phyloP scores from a whole-genome alignment of 352 stramenopile genomes.

The Globisporangium radiosum region DNA sequence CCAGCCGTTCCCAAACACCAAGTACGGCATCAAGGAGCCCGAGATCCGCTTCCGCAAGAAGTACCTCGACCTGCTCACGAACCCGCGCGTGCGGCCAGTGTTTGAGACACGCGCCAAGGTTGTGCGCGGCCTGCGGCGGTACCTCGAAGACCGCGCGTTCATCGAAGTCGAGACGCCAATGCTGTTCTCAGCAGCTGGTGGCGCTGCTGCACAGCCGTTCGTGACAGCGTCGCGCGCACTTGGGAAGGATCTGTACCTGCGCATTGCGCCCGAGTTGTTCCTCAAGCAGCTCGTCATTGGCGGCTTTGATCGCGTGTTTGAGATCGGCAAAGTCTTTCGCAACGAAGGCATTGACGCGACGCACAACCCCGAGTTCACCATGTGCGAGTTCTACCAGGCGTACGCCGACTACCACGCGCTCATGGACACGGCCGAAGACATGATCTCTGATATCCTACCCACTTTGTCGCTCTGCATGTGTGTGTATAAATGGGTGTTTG shows the following conservation, averaged over 20 bases:
- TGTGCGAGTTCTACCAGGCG: slow-evolving; percentile 98
- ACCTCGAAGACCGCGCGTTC: slow-evolving; percentile 69
- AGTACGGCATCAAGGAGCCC: slow-evolving; percentile 92
- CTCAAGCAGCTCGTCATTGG: slow-evolving; percentile 95
- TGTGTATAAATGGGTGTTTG: background rate
- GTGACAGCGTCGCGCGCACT: slow-evolving; percentile 97
- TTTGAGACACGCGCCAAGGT: slow-evolving; percentile 92
- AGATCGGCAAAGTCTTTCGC: slow-evolving; percentile 97
- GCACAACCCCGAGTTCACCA: slow-evolving; percentile 99
- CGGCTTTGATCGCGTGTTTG: slow-evolving; percentile 97
- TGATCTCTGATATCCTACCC: slow-evolving; percentile 84
- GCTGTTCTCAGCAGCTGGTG: slow-evolving; percentile 97
- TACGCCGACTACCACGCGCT: slow-evolving; percentile 99
- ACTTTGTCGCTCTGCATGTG: background rate
- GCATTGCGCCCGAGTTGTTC: slow-evolving; percentile 97
- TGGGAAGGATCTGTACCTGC: slow-evolving; percentile 93
- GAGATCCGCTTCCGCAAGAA: slow-evolving; percentile 97
- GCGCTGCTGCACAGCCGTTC: slow-evolving; percentile 96
- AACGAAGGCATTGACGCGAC: slow-evolving; percentile 98
- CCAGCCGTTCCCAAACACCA: slow-evolving; percentile 79
- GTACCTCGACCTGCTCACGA: slow-evolving; percentile 98
- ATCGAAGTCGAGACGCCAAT: slow-evolving; percentile 97
- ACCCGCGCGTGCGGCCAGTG: slow-evolving; percentile 87
- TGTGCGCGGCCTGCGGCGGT: slow-evolving; percentile 48
- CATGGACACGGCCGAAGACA: slow-evolving; percentile 97